These are phyloP conservation scores for Fusarium sp. DNA, from an alignment of 2,329 filamentous ascomycete genomes.

Conservation along the genomic window DNA sequence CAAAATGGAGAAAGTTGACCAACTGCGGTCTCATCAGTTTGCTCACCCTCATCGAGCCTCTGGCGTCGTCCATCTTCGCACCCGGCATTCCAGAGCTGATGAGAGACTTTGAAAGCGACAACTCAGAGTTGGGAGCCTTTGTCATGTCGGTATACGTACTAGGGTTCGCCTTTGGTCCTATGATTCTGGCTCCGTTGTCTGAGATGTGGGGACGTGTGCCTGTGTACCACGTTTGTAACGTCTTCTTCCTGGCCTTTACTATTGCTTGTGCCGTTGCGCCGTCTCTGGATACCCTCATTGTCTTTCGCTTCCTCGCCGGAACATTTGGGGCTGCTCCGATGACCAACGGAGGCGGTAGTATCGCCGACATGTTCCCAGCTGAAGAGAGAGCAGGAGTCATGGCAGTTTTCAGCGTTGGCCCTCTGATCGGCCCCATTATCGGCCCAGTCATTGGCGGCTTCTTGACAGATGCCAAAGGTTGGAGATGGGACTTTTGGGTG, in stretches of 20 bases:
- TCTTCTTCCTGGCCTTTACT: slow-evolving; percentile 53
- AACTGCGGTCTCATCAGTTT: slow-evolving; percentile 45
- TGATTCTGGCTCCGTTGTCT: slow-evolving; percentile 60
- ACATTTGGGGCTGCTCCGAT: slow-evolving; percentile 64
- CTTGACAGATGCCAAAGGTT: slow-evolving; percentile 69
- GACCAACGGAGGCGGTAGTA: slow-evolving; percentile 66
- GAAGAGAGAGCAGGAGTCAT: slow-evolving; percentile 57
- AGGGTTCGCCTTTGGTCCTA: slow-evolving; percentile 62
- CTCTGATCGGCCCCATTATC: slow-evolving; percentile 52
- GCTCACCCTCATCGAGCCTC: slow-evolving; percentile 56
- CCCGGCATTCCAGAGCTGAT: slow-evolving; percentile 71
- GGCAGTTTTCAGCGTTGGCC: slow-evolving; percentile 68
- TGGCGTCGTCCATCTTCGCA: slow-evolving; percentile 67
- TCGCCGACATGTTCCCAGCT: slow-evolving; percentile 48
- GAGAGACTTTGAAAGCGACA: slow-evolving; percentile 59
- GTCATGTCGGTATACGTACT: slow-evolving; percentile 60
- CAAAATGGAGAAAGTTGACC: slow-evolving; percentile 55
- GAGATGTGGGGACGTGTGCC: slow-evolving; percentile 61
- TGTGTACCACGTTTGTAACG: slow-evolving; percentile 57
- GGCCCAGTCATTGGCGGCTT: slow-evolving; percentile 65
- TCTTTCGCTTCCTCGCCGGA: slow-evolving; percentile 64
- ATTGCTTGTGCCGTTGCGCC: slow-evolving; percentile 53
- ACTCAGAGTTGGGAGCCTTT: slow-evolving; percentile 44
- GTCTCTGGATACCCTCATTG: slow-evolving; percentile 55
- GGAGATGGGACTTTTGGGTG: slow-evolving; percentile 73